Evolutionary conservation across 768 basidiomycete genomes (phyloP), one percentile per base, ranked within the genome.

Genomic region (Russula dissimulans): DNA sequence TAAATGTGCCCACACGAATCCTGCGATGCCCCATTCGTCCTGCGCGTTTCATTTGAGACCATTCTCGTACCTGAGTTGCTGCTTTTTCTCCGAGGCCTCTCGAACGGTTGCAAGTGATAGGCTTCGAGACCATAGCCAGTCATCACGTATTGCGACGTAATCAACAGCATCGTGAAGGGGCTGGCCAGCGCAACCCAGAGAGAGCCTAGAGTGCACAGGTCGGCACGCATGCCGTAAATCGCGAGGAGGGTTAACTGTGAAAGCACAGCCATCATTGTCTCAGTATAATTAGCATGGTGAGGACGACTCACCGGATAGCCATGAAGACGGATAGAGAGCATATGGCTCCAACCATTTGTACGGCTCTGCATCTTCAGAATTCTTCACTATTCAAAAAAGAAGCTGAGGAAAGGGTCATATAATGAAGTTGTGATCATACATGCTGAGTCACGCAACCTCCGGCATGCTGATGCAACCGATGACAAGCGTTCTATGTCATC

Each of bases 1-100:
- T 93, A 75, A 92, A 93, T 0, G 87, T 89, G 22, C 90, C 89
- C 17, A 87, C 60, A 6, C 87, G 84, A 51, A 91, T 68, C 36
- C 87, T 88, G 62, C 12, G 39, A 51, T 26, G 29, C n/a, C 6
- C 34, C 39, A 14, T 57, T 46, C 52, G 46, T 55, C 10, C 57
- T 43, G 3, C 8, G 52, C 48, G n/a, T 29, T 51, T 31, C 34
- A 46, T 32, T 12, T 14, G 38, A 50, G 15, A 54, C 36, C 18
- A 56, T 61, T 12, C 38, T 69, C 70, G 57, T 63, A 64, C 64
- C 51, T 26, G 15, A 65, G 64, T 26, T 26, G 22, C 14, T 49
- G 54, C 5, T 12, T 34, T 54, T 49, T 47, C 41, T 60, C 62
- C 22, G 57, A 29, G 39, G 4, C 31, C 32, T 46, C 57, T 48